A percentile compares a stretch with the other conserved stretches of the same genome.
Conservation (phyloP, 1,139 yeast species). For the Blastobotrys serpentis region DNA sequence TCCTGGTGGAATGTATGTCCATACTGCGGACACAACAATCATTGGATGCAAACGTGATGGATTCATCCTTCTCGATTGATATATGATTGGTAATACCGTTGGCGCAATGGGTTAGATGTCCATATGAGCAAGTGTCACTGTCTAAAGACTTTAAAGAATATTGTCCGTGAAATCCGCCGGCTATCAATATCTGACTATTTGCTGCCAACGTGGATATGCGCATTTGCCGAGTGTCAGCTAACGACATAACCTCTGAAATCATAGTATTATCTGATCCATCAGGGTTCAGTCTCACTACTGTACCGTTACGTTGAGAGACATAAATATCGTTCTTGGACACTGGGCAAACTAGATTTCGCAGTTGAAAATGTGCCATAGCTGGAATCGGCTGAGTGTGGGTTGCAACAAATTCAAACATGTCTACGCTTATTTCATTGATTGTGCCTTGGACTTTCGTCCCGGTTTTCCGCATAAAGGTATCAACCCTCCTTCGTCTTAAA, state of each 20-base stretch:
- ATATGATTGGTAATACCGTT: conserved; percentile 61
- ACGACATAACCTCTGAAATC: conserved; percentile 17
- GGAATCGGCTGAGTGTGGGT: conserved; percentile 50
- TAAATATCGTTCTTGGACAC: conserved; percentile 38
- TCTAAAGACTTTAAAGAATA: conserved; percentile 44
- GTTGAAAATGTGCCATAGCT: conserved; percentile 56
- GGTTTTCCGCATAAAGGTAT: conserved; percentile 1
- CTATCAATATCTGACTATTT: conserved; percentile 45
- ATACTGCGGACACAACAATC: conserved; percentile 47
- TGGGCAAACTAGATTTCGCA: conserved; percentile 52
- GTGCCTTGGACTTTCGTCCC: conserved; percentile 12
- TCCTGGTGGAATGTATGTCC: conserved; percentile 37
- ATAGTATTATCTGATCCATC: conserved; percentile 40
- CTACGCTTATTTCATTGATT: conserved; percentile 11
- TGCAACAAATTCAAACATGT: conserved; percentile 38
- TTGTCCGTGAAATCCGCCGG: conserved; percentile 60
- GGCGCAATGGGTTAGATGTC: conserved; percentile 44
- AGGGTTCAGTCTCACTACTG: conserved; percentile 34
- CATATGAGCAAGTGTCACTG: conserved; percentile 34
- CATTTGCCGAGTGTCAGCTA: conserved; percentile 33
- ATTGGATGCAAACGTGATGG: conserved; percentile 49
- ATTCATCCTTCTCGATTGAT: conserved; percentile 34
- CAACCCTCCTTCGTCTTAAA: conserved; percentile 3
- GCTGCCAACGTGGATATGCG: conserved; percentile 52
- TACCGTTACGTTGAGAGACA: conserved; percentile 38